Conservation (phyloP, 371 early-diverging fungal species). For the Lichtheimia corymbifera region DNA sequence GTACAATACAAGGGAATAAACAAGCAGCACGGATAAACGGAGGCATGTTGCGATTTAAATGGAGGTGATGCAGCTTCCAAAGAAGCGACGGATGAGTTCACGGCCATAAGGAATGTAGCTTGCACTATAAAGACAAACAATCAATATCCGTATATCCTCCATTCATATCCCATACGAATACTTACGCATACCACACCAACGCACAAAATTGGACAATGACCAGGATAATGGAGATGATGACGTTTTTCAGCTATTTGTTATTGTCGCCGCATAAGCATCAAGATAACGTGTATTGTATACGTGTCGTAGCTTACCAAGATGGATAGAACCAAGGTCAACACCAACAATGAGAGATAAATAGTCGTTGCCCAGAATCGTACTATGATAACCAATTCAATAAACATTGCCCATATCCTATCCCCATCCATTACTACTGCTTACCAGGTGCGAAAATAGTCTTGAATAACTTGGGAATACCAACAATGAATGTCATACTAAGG, state of each 20-base stretch:
- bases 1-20: constrained; percentile 10
- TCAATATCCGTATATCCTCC: background rate
- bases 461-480: constrained; percentile 82
- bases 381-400: constrained; percentile 4
- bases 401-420: background rate
- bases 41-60: constrained; percentile 22
- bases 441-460: constrained; percentile 85
- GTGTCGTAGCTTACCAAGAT: constrained; percentile 27
- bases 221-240: constrained; percentile 70
- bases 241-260: constrained; percentile 37
- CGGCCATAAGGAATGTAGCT: constrained; percentile 58
- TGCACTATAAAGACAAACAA: constrained; percentile 25
- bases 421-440: constrained; percentile 15
- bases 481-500: constrained; percentile 80
- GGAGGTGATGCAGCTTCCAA: constrained; percentile 49
- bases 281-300: background rate
- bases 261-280: background rate
- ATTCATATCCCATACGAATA: constrained; percentile 1
- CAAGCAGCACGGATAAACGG: background rate
- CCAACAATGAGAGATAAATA: constrained; percentile 31
- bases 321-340: constrained; percentile 32
- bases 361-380: constrained; percentile 48
- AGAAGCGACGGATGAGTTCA: constrained; percentile 47
- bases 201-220: constrained; percentile 85
- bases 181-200: constrained; percentile 82